phyloP scores from a whole-genome alignment of 495 filamentous ascomycete genomes.

The Glutinoglossum americanum region DNA sequence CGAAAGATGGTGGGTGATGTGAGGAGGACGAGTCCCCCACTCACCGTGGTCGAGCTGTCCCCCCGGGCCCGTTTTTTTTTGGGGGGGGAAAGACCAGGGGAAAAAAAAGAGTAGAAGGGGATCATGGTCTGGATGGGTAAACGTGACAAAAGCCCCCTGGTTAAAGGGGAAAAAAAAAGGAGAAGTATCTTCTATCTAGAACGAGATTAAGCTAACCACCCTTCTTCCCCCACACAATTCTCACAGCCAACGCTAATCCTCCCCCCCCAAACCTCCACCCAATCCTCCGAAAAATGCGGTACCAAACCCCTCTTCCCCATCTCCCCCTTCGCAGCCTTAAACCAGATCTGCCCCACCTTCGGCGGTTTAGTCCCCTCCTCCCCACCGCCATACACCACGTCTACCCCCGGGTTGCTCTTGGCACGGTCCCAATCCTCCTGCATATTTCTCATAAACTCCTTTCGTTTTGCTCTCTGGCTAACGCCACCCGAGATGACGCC shows the following conservation, averaged over 20 bases:
- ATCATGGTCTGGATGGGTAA: no score
- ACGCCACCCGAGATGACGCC: not conserved
- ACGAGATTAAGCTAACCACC: not conserved
- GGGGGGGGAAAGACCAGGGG: no score
- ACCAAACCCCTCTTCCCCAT: not conserved
- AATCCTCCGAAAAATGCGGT: not conserved
- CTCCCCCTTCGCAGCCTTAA: not conserved
- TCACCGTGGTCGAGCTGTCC: no score
- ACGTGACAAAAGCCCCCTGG: no score
- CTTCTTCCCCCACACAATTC: not conserved
- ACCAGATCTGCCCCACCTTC: not conserved
- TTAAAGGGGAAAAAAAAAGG: no score
- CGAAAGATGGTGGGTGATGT: no score
- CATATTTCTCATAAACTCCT: slow-evolving; percentile 17
- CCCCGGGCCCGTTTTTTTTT: no score
- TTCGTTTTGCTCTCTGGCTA: slow-evolving; percentile 6
- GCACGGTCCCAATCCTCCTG: slow-evolving; percentile 11
- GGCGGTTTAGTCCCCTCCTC: not conserved
- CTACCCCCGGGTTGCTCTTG: not conserved
- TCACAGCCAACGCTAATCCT: not conserved
- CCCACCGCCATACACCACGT: not conserved
- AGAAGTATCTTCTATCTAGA: no score
- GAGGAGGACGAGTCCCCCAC: no score
- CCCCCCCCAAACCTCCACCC: not conserved
- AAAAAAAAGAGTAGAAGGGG: no score